A percentile compares a stretch with the other conserved stretches of the same genome.
phyloP scores from a whole-genome alignment of 2,329 filamentous ascomycete species.

The Fusarium illudens region DNA sequence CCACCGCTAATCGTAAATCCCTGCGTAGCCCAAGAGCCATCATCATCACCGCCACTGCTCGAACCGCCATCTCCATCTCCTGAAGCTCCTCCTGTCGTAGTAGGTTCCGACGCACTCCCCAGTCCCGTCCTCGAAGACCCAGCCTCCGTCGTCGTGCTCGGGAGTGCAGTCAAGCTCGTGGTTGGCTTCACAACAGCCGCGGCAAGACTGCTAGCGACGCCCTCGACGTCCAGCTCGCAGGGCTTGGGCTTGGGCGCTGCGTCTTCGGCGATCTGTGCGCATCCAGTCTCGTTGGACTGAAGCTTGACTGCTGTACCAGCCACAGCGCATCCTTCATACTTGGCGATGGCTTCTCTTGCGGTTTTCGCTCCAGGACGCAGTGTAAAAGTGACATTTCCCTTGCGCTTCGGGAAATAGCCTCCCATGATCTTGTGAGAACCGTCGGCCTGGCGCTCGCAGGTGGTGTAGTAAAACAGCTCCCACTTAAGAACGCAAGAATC shows the following conservation, averaged over 20 bases:
- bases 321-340: constrained; percentile 15
- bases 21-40: not conserved
- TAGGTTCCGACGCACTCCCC: not conserved
- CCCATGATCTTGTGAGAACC: constrained; percentile 16
- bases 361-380: constrained; percentile 13
- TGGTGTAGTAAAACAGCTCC: constrained; percentile 17
- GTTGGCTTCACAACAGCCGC: constrained; percentile 19
- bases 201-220: constrained; percentile 14
- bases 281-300: constrained; percentile 17
- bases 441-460: constrained; percentile 13
- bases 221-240: constrained; percentile 17
- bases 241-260: constrained; percentile 17
- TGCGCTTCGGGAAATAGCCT: constrained; percentile 7
- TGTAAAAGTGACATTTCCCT: constrained; percentile 10
- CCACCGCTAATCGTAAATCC: not conserved
- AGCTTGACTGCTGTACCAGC: constrained; percentile 16
- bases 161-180: constrained; percentile 14
- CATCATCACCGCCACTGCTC: not conserved
- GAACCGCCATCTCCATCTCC: not conserved
- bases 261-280: constrained; percentile 11
- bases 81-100: constrained; percentile 56
- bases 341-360: constrained; percentile 4
- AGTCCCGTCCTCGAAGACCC: constrained; percentile 42
- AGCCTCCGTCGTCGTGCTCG: constrained; percentile 7
- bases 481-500: constrained; percentile 19